Percentiles rank a stretch among this genome's conserved stretches.
Evolutionary conservation across 495 filamentous ascomycete genomes (phyloP).

Genomic region (Rostrohypoxylon terebratum): DNA sequence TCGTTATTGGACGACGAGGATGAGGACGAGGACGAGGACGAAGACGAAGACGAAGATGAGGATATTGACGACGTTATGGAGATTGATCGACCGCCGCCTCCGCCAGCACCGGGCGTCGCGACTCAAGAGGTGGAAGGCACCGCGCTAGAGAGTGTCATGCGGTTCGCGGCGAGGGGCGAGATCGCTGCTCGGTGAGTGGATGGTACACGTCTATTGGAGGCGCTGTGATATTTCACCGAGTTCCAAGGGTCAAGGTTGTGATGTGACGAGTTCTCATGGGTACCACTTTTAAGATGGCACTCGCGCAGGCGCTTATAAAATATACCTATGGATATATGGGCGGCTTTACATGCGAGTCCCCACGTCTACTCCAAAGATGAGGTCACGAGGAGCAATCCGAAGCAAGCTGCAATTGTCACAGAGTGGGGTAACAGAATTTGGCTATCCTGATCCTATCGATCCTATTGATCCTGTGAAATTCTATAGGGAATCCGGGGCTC

Average conservation of each 20-base stretch:
- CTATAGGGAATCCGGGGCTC: background rate
- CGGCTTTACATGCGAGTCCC: background rate
- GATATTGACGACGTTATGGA: slow-evolving; percentile 59
- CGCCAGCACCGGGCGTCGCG: slow-evolving; percentile 39
- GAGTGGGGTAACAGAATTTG: slow-evolving; percentile 1
- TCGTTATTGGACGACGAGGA: slow-evolving; percentile 70
- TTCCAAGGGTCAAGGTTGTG: background rate
- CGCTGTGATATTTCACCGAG: background rate
- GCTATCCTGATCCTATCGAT: background rate
- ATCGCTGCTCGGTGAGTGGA: slow-evolving; percentile 23
- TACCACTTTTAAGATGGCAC: background rate
- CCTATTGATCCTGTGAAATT: background rate
- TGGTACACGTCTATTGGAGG: background rate
- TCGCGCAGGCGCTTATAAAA: background rate
- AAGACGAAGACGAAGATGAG: slow-evolving; percentile 64
- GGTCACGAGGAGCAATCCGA: background rate
- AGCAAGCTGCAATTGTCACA: background rate
- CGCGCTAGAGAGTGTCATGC: slow-evolving; percentile 62
- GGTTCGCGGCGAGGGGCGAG: slow-evolving; percentile 66
- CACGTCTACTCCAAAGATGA: slow-evolving; percentile 2
- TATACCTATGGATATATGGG: too few species aligned
- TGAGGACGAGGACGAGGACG: slow-evolving; percentile 67
- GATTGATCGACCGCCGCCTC: slow-evolving; percentile 57
- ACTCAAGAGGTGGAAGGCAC: slow-evolving; percentile 52
- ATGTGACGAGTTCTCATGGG: background rate